Base-by-base conservation (phyloP, 306 rosid species). In the Quillaja saponaria region DNA sequence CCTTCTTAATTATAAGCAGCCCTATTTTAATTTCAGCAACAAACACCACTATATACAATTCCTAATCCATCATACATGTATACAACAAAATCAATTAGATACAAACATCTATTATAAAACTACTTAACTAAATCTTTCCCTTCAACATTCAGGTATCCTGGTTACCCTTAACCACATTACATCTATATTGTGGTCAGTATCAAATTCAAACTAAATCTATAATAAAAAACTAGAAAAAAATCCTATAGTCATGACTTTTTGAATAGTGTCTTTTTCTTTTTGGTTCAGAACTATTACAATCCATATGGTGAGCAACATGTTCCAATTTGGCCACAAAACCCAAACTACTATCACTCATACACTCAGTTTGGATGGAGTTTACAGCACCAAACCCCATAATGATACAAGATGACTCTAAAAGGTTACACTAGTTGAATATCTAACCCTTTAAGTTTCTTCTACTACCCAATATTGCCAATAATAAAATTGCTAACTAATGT, bases 71-170 rank as follows among this genome's bases (percentile, higher is more conserved):
- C 63, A 13, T 81, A 75, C 39, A 74, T 86, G 95, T 87, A 72
- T 56, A 56, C 55, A 45, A 53, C n/a, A 37, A 33, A 61, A 58
- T 48, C 41, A 7, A 42, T 55, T n/a, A 9, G 13, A 21, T 60
- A 60, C 15, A 41, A 16, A 13, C 7, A 37, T 49, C 10, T 58
- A 33, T 45, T 14, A 38, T 59, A 73, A 13, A 18, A 14, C 13
- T 51, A n/a, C 18, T 31, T 34, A 33, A 21, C 31, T 18, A 58
- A 45, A 68, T 67, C 71, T 6, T 41, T 12, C 40, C 14, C 41
- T 68, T 40, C 68, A 49, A 58, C 44, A 50, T 68, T 68, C 84
- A 87, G 95, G 84, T 75, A 64, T 18, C 87, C 90, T 33, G 64
- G 58, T 66, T 81, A 74, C 63, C 80, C 66, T 55, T 69, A 71